These are phyloP conservation scores for Phialophora verrucosa DNA, from an alignment of 2,329 filamentous ascomycete species.

Conservation along the genomic window DNA sequence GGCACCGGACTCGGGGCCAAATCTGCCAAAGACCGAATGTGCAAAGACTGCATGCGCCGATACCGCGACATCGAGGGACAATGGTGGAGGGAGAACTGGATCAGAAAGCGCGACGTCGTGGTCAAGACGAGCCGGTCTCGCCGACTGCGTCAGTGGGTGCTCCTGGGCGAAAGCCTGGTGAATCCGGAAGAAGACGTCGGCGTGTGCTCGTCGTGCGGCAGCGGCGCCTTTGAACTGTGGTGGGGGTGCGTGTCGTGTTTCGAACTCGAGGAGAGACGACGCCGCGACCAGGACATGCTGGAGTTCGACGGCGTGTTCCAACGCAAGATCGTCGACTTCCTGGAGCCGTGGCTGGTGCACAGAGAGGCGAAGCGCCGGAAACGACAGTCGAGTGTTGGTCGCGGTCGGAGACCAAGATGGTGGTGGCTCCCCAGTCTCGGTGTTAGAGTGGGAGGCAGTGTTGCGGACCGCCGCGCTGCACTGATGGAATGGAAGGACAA, in stretches of 20 bases:
- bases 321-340: constrained; percentile 32
- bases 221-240: constrained; percentile 29
- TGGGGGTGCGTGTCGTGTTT: constrained; percentile 35
- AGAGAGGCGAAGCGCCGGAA: constrained; percentile 27
- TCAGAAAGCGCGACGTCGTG: constrained; percentile 29
- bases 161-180: constrained; percentile 28
- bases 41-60: constrained; percentile 36
- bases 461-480: constrained; percentile 25
- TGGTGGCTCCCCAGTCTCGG: constrained; percentile 10
- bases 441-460: constrained; percentile 18
- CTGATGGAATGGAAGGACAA: constrained; percentile 31
- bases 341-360: constrained; percentile 33
- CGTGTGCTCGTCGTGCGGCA: constrained; percentile 31
- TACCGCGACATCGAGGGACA: constrained; percentile 32
- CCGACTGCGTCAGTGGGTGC: constrained; percentile 25
- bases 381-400: background rate
- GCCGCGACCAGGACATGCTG: constrained; percentile 25
- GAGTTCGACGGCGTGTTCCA: constrained; percentile 17
- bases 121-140: constrained; percentile 13
- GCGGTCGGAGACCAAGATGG: constrained; percentile 11
- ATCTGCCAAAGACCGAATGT: constrained; percentile 30
- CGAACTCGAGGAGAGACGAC: constrained; percentile 30
- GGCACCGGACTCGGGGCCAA: constrained; percentile 32
- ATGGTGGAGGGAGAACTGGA: constrained; percentile 37
- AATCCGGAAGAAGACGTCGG: constrained; percentile 34